Conservation (phyloP, 768 basidiomycete species). For the Boletus speciosus region DNA sequence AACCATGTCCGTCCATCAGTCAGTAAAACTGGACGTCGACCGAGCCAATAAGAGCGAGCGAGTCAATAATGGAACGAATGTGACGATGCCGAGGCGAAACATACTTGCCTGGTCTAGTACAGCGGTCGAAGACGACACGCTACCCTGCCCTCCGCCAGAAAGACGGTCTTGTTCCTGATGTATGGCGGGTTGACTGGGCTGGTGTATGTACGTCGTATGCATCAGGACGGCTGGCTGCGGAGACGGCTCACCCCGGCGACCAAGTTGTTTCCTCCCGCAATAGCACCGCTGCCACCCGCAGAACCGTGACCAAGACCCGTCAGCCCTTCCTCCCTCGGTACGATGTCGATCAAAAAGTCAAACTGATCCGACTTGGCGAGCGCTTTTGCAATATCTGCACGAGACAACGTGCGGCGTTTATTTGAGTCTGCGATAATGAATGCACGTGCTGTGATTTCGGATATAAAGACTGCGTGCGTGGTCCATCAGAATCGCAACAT, state of each 20-base stretch:
- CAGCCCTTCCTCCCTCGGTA: conserved; percentile 73
- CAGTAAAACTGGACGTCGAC: conserved; percentile 22
- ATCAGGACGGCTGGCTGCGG: not conserved
- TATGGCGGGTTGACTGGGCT: conserved; percentile 24
- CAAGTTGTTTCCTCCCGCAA: conserved; percentile 13
- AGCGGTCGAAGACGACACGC: conserved; percentile 16
- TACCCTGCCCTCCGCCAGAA: conserved; percentile 15
- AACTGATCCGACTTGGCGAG: conserved; percentile 93
- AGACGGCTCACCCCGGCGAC: conserved; percentile 25
- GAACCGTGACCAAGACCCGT: conserved; percentile 19
- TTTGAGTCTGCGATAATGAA: conserved; percentile 95
- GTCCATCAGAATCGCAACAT: not conserved
- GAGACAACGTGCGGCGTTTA: conserved; percentile 92
- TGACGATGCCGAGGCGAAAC: not conserved
- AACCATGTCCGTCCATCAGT: not conserved
- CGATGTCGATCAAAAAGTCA: conserved; percentile 95
- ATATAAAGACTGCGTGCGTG: conserved; percentile 75
- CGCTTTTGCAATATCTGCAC: conserved; percentile 91
- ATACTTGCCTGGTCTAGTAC: conserved; percentile 26
- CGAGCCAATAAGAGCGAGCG: not conserved
- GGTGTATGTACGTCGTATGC: not conserved
- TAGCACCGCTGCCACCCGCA: not conserved
- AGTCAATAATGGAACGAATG: not conserved
- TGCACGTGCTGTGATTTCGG: conserved; percentile 93
- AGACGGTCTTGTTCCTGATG: conserved; percentile 27